Evolutionary conservation across 306 rosid species (phyloP), one percentile per base, ranked within the genome.

Genomic region (Datisca glomerata): DNA sequence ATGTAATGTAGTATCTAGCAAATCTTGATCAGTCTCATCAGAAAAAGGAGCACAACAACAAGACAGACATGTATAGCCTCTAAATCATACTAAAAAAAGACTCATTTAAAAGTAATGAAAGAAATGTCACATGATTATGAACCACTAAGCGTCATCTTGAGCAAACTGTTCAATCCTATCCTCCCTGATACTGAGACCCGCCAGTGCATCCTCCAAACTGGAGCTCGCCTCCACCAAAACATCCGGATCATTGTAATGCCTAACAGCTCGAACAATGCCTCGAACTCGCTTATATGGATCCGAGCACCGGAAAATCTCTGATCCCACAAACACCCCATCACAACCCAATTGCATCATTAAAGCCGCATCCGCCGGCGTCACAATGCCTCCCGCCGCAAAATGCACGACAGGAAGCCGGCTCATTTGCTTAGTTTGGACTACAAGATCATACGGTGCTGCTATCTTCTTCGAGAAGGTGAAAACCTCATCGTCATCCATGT

Each of bases 271-370:
- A 21, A 78, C 48, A 11, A 85, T 72, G 10, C 78, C 78, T 17
- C 71, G 59, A 11, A 81, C 69, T 12, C 83, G 73, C 42, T 75
- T 71, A 29, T 61, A 63, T 16, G 80, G 78, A 57, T 85, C 71
- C 3, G 57, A 21, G 16, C 61, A 57, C 3, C 47, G 28, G 44
- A 85, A 85, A 53, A 77, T 43, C 42, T 77, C 85, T 2, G 64
- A 55, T 34, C 74, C 85, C 12, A 77, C 49, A 25, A 80, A 67
- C 16, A 85, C 78, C 4, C 96, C 96, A 12, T 80, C 82, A 48
- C 96, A 80, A 0, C 96, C 96, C 29, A 85, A 44, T 21, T 85
- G 96, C 96, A 80, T 80, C 93, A 85, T 60, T 61, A 85, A 24
- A 8, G 85, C 87, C 17, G 69, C 93, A 35, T 85, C 89, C 0